These are phyloP conservation scores for Neurospora intermedia DNA, from an alignment of 495 filamentous ascomycete genomes.

Conservation along the genomic window DNA sequence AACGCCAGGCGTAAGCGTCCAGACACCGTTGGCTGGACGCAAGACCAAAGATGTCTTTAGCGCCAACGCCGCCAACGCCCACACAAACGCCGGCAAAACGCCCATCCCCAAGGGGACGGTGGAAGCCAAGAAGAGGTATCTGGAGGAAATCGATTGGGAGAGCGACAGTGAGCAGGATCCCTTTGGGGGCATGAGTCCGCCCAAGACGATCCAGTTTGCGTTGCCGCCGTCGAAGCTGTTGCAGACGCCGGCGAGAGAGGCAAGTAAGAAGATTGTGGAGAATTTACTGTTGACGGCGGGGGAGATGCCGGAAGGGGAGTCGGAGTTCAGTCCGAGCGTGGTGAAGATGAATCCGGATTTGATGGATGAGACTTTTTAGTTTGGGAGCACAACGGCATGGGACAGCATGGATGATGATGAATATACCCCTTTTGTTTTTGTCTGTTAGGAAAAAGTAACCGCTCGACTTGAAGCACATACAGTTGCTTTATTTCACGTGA, in stretches of 20 bases:
- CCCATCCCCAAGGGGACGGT: neutral
- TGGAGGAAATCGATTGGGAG: slow-evolving; percentile 52
- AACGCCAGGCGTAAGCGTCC: slow-evolving; percentile 69
- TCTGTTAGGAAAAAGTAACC: no score
- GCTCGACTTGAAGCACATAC: no score
- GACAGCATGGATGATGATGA: no score
- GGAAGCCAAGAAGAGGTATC: slow-evolving; percentile 26
- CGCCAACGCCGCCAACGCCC: neutral
- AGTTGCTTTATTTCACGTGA: no score
- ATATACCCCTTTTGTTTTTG: no score
- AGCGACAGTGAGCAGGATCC: slow-evolving; percentile 53
- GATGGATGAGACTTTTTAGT: slow-evolving; percentile 60
- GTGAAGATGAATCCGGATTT: slow-evolving; percentile 55
- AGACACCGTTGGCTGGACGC: slow-evolving; percentile 47
- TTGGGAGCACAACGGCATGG: no score
- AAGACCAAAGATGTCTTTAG: slow-evolving; percentile 36
- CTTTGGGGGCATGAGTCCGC: slow-evolving; percentile 70
- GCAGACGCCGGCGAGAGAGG: slow-evolving; percentile 92
- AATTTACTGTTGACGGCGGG: slow-evolving; percentile 83
- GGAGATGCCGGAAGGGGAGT: slow-evolving; percentile 41
- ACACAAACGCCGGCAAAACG: neutral
- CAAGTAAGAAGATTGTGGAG: slow-evolving; percentile 82
- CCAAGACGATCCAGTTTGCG: slow-evolving; percentile 96
- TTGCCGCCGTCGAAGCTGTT: slow-evolving; percentile 76
- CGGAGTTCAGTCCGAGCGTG: slow-evolving; percentile 64